These are phyloP conservation scores for Stagonosporopsis tanaceti DNA, from an alignment of 2,329 filamentous ascomycete genomes.

Conservation along the genomic window DNA sequence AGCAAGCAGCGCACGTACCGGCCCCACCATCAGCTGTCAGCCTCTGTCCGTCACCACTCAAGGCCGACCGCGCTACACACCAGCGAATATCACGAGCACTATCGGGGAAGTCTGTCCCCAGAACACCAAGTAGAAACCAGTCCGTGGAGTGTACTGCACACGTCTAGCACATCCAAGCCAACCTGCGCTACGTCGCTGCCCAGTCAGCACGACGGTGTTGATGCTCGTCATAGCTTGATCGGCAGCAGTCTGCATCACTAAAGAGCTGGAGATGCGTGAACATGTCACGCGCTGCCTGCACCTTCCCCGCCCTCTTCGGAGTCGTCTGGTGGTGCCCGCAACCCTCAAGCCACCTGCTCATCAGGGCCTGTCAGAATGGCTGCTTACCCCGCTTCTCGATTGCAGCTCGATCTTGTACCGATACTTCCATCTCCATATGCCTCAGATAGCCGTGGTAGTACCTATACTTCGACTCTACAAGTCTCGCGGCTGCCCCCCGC, in stretches of 20 bases:
- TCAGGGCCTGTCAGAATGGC: slow-evolving; percentile 14
- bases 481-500: slow-evolving; percentile 35
- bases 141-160: neutral
- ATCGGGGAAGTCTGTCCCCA: neutral
- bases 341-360: slow-evolving; percentile 49
- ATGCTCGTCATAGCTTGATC: slow-evolving; percentile 34
- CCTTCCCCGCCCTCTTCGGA: slow-evolving; percentile 37
- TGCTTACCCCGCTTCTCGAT: slow-evolving; percentile 49
- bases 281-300: slow-evolving; percentile 46
- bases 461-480: slow-evolving; percentile 33
- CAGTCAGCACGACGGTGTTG: slow-evolving; percentile 8
- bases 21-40: slow-evolving; percentile 17
- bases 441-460: slow-evolving; percentile 32
- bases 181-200: slow-evolving; percentile 6
- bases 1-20: slow-evolving; percentile 26
- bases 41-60: slow-evolving; percentile 11
- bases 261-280: slow-evolving; percentile 35
- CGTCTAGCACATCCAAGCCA: neutral
- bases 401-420: slow-evolving; percentile 39
- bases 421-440: slow-evolving; percentile 29
- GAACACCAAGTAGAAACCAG: neutral
- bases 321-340: slow-evolving; percentile 41
- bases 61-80: slow-evolving; percentile 4
- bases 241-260: slow-evolving; percentile 37
- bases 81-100: slow-evolving; percentile 2